Evolutionary conservation across 495 filamentous ascomycete species (phyloP).

Genomic region (Penicillium roqueforti): DNA sequence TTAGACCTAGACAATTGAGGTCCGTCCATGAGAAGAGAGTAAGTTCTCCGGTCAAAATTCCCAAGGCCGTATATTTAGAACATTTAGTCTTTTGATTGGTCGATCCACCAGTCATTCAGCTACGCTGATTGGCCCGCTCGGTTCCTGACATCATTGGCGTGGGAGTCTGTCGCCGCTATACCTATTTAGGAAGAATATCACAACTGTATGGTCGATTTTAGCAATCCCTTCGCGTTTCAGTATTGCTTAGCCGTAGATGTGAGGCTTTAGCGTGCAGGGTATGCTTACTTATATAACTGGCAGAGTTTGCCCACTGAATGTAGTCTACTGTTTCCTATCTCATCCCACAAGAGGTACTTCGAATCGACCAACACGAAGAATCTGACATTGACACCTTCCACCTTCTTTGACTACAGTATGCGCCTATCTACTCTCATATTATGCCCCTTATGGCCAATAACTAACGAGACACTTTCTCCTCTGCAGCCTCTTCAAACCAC

Average conservation of each 20-base stretch:
- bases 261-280: background rate
- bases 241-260: background rate
- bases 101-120: background rate
- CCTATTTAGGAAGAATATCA: conserved; percentile 17
- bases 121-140: conserved; percentile 23
- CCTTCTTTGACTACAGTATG: background rate
- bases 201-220: conserved; percentile 10
- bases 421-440: background rate
- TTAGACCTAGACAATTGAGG: background rate
- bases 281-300: background rate
- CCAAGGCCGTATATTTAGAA: conserved; percentile 6
- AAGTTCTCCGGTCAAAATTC: background rate
- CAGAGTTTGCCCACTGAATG: background rate
- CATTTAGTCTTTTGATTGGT: background rate
- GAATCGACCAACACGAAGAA: background rate
- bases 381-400: background rate
- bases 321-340: background rate
- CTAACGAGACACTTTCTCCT: background rate
- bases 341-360: background rate
- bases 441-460: background rate
- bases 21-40: background rate
- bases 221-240: conserved; percentile 17
- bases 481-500: background rate
- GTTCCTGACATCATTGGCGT: conserved; percentile 23
- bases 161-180: conserved; percentile 7